Conservation (phyloP, 2,329 filamentous ascomycete genomes). For the Penicillium sp. region DNA sequence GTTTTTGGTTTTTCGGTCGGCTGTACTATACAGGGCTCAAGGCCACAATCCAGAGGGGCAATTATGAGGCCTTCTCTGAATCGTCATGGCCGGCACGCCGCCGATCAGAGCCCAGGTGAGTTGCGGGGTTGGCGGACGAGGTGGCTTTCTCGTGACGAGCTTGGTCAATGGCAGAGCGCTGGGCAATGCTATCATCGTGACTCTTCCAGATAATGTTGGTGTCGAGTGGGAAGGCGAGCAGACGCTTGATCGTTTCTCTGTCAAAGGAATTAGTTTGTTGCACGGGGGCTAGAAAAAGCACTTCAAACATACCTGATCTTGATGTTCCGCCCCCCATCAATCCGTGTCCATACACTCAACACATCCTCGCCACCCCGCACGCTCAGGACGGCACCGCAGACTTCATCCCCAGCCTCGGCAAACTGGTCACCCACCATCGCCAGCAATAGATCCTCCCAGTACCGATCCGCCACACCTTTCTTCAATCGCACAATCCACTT, state of each 20-base stretch:
- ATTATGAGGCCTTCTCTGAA: constrained; percentile 42
- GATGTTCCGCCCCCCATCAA: constrained; percentile 87
- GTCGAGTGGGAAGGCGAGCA: constrained; percentile 81
- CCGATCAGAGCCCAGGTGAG: constrained; percentile 40
- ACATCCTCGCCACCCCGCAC: constrained; percentile 96
- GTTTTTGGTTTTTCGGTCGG: constrained; percentile 27
- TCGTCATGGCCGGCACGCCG: constrained; percentile 49
- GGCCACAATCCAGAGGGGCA: constrained; percentile 19
- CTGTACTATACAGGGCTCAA: constrained; percentile 42
- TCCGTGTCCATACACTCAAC: constrained; percentile 95
- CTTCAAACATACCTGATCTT: constrained; percentile 80
- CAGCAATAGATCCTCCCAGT: constrained; percentile 92
- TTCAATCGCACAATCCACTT: constrained; percentile 98
- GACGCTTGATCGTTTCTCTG: constrained; percentile 91
- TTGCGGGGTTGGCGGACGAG: constrained; percentile 32
- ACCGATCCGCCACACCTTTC: constrained; percentile 94
- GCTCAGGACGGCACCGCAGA: constrained; percentile 92
- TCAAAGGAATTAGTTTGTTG: constrained; percentile 18
- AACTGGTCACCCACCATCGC: constrained; percentile 95
- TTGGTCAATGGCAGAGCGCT: constrained; percentile 86
- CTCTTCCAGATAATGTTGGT: constrained; percentile 94
- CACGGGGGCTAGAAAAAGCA: constrained; percentile 2
- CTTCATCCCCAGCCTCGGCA: constrained; percentile 85
- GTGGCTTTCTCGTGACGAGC: constrained; percentile 78
- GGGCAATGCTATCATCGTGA: constrained; percentile 93